phyloP scores from a whole-genome alignment of 2,329 filamentous ascomycete genomes.

The Xylogone sp. region DNA sequence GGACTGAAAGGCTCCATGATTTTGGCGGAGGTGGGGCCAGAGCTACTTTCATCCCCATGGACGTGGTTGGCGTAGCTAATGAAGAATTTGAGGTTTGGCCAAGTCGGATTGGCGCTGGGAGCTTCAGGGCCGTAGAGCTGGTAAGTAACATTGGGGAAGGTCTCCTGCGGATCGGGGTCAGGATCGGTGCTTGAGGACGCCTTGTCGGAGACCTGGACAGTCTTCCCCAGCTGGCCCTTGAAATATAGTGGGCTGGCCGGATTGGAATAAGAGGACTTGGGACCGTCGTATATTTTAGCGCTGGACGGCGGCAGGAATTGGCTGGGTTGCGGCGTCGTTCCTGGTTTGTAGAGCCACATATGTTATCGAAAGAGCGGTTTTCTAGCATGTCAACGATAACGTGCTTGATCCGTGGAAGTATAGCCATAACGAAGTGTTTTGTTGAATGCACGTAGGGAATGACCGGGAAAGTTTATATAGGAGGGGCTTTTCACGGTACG shows the following conservation, averaged over 20 bases:
- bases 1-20: neutral
- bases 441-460: too few species aligned
- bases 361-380: neutral
- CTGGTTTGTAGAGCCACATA: neutral
- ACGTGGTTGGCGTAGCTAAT: neutral
- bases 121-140: neutral
- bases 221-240: neutral
- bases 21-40: too few species aligned
- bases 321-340: neutral
- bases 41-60: neutral
- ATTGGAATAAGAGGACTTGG: neutral
- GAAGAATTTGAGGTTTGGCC: neutral
- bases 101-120: neutral
- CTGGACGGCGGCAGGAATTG: neutral
- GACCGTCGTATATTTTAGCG: neutral
- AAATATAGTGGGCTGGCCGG: neutral
- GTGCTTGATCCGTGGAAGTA: neutral
- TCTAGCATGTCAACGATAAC: neutral
- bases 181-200: neutral
- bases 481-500: too few species aligned
- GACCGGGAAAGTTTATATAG: too few species aligned
- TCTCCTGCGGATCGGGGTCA: neutral
- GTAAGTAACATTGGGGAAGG: neutral
- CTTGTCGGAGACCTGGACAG: neutral
- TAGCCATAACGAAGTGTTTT: too few species aligned